Evolutionary conservation across 768 basidiomycete species (phyloP), one percentile per base, ranked within the genome.

Genomic region (Boletus vinaceobasis): DNA sequence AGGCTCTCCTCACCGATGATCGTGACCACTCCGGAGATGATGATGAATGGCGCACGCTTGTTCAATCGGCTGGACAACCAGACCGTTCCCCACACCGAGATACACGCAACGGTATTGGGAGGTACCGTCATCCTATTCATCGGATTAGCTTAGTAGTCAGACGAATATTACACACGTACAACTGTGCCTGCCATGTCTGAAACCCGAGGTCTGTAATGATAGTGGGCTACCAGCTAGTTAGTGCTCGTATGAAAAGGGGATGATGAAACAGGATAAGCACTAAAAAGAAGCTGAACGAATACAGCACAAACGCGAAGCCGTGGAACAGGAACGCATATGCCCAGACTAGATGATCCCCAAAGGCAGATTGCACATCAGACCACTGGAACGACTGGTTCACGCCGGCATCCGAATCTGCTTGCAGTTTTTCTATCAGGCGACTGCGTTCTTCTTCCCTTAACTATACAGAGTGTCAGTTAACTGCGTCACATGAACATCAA

Each of bases 301-400:
- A 84, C 21, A 81, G 60, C 10, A 78, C 81, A 58, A 83, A 84
- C 3, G 84, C 78, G 60, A 80, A 83, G 1, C 80, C 83, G 55
- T 85, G 84, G 67, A 85, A 85, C 1, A 85, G 70, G 19, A 83
- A 60, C 0, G 81, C 81, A 63, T 86, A 86, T 5, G 72, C 78
- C 80, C 82, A 84, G 14, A 82, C 79, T 15, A 85, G 70, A 53
- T 79, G 83, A 58, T 87, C 82, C 43, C 69, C 75, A 56, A 83
- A 72, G 7, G 83, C 82, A 57, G 83, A 81, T 14, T 71, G 70
- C 38, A 84, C 83, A 82, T 23, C 23, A 39, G 66, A 60, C 84
- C 85, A 86, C 36, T 78, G 73, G 53, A 87, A 86, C 26, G 71
- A 71, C 58, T 86, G 84, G 19, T 75, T 60, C 35, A 75, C 71